Evolutionary conservation across 129 eudicot species (phyloP), one percentile per base, ranked within the genome.

Genomic region (Escallonia rubra): DNA sequence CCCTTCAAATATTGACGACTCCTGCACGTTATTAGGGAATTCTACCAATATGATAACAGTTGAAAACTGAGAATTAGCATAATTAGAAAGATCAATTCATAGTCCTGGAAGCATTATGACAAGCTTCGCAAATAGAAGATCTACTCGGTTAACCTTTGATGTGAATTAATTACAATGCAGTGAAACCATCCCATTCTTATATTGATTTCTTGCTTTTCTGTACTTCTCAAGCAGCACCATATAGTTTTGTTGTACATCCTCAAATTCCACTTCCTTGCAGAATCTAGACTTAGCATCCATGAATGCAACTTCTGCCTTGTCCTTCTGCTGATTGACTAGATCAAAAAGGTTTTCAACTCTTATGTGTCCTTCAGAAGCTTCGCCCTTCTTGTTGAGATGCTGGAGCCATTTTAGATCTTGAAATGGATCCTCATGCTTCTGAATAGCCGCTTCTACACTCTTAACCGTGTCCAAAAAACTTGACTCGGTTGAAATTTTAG

Each of bases 161-260:
- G 1, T 23, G 34, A 23, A 23, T 66, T 60, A 57, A 65, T 64
- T 49, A 60, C 59, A 50, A 72, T 81, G 85, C 62, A 81, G 73
- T 0, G 86, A 72, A 61, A 87, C 75, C 96, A 88, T 91, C 75
- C 94, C 89, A 56, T 77, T 81, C 44, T 43, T 73, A 66, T 85
- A 85, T 51, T 79, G 90, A 75, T 70, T 82, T 16, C 94, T 72
- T 1, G 69, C 83, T 63, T 65, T 77, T 56, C 80, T 83, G 65
- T 87, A 88, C 76, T 77, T 87, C 64, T 78, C 88, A 71, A 83
- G 76, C 72, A 91, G 63, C 80, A 70, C 9, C 23, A 58, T 69
- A 67, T 74, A 91, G 61, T 50, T 68, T 54, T 52, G 53, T 57
- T 65, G 65, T 5, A 73, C 79, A 48, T 91, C 83, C 62, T 79